Conservation (phyloP, 805 yeast genomes). For the Geotrichum ghanense region DNA sequence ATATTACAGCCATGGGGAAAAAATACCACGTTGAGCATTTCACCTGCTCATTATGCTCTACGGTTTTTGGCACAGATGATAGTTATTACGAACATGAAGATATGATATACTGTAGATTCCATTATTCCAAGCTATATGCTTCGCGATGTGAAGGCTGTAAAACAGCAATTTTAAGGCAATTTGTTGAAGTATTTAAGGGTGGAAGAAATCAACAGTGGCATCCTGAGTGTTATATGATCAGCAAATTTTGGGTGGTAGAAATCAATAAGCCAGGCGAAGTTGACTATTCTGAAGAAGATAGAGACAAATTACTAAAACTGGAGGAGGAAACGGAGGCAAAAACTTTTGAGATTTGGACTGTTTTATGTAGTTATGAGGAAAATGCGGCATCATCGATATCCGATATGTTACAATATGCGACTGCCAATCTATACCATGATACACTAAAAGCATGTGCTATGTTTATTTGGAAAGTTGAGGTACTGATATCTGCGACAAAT, state of each 20-base stretch:
- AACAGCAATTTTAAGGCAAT: conserved; percentile 84
- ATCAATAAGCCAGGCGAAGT: conserved; percentile 24
- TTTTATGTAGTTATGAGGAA: conserved; percentile 82
- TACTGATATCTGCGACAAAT: conserved; percentile 69
- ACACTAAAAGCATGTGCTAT: conserved; percentile 64
- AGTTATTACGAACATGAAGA: conserved; percentile 83
- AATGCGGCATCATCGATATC: conserved; percentile 80
- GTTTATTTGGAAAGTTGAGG: conserved; percentile 61
- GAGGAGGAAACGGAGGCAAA: conserved; percentile 57
- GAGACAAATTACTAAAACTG: conserved; percentile 17
- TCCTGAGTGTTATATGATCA: conserved; percentile 97
- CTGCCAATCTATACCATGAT: conserved; percentile 53
- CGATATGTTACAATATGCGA: conserved; percentile 79
- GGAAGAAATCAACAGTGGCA: conserved; percentile 96
- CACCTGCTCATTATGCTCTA: conserved; percentile 76
- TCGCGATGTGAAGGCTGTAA: conserved; percentile 89
- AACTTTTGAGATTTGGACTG: conserved; percentile 66
- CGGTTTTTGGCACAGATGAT: conserved; percentile 81
- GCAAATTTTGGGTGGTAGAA: conserved; percentile 89
- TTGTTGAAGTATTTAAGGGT: conserved; percentile 83
- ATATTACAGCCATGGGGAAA: conserved; percentile 84
- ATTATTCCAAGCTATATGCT: conserved; percentile 78
- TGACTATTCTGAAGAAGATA: conserved; percentile 3
- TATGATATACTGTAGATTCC: conserved; percentile 80
- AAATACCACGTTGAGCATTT: conserved; percentile 94